phyloP scores from a whole-genome alignment of 2,329 filamentous ascomycete species.

The Aspergillus fijiensis region DNA sequence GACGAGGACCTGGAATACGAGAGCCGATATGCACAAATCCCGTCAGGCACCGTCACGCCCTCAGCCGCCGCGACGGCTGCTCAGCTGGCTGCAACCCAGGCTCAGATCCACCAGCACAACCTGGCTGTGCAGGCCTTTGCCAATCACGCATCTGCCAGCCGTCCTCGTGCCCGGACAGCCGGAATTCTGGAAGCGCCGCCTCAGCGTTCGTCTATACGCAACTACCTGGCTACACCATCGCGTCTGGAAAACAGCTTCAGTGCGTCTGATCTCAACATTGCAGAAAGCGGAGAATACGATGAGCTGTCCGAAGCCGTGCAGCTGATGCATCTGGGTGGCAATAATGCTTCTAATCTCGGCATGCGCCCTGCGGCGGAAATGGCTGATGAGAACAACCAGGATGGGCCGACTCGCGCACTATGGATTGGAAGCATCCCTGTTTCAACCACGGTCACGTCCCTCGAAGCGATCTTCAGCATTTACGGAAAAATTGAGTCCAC shows the following conservation, averaged over 20 bases:
- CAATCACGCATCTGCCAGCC: slow-evolving; percentile 74
- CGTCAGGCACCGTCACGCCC: slow-evolving; percentile 61
- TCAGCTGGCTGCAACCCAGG: slow-evolving; percentile 61
- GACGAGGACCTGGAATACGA: slow-evolving; percentile 78
- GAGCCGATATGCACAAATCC: slow-evolving; percentile 56
- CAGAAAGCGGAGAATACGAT: slow-evolving; percentile 75
- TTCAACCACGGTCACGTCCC: slow-evolving; percentile 90
- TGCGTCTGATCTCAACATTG: slow-evolving; percentile 70
- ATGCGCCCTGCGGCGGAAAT: slow-evolving; percentile 65
- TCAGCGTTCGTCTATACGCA: slow-evolving; percentile 63
- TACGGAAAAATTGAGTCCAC: slow-evolving; percentile 90
- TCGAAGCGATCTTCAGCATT: slow-evolving; percentile 92
- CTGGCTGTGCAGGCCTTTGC: slow-evolving; percentile 90
- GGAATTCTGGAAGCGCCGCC: slow-evolving; percentile 81
- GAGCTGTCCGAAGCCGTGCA: slow-evolving; percentile 80
- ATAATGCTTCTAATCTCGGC: slow-evolving; percentile 53
- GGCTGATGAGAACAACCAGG: slow-evolving; percentile 74
- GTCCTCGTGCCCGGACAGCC: slow-evolving; percentile 86
- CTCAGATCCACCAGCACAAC: slow-evolving; percentile 82
- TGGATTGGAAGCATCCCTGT: slow-evolving; percentile 98
- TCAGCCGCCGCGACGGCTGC: slow-evolving; percentile 57
- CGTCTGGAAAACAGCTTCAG: slow-evolving; percentile 74
- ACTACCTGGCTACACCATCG: slow-evolving; percentile 74
- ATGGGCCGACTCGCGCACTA: slow-evolving; percentile 86
- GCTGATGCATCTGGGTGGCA: slow-evolving; percentile 64